Base-by-base conservation (phyloP, 2,329 filamentous ascomycete species). In the Truncatella angustata region DNA sequence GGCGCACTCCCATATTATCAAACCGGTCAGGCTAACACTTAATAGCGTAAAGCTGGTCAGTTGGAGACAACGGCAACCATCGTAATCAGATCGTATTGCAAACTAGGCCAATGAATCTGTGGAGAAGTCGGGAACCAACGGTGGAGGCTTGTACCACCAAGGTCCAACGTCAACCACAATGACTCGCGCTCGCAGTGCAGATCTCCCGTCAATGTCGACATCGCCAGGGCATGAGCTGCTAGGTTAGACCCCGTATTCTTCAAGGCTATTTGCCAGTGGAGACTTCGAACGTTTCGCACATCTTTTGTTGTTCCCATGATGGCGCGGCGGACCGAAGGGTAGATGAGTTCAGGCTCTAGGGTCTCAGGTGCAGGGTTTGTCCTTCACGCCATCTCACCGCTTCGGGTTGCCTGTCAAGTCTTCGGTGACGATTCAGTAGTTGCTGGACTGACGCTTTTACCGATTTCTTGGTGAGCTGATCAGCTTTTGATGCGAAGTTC, bases 111-210 rank as follows among this genome's bases (percentile, higher is more conserved):
- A 2, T 12, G 20, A 49, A 36, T 12, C 11, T 16, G 45, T 39
- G 45, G 45, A 47, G 45, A 23, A 7, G 20, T 49, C 26, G 45
- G 45, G 34, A 49, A 28, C 45, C 45, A 49, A 37, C 34, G 34
- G 45, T 49, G 37, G 40, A 23, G 23, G 20, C 43, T 32, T 14
- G 12, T 26, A 14, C n/a, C 32, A 18, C 34, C 24, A 34, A 20
- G 18, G 45, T 23, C 45, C 44, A 32, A 28, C 34, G 45, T 23
- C 30, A n/a, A 49, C 45, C 20, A 9, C 16, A 49, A 36, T 49
- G 45, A 49, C 45, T 49, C 45, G 45, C 30, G 18, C 21, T 48
- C 36, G n/a, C 28, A 23, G 4, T 24, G 45, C 45, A 16, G 45
- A 49, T 49, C 45, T 49, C 45, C 45, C 45, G 45, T 28, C 18